Evolutionary conservation across 2,329 filamentous ascomycete genomes (phyloP).

Genomic region (Penicillium sp.): DNA sequence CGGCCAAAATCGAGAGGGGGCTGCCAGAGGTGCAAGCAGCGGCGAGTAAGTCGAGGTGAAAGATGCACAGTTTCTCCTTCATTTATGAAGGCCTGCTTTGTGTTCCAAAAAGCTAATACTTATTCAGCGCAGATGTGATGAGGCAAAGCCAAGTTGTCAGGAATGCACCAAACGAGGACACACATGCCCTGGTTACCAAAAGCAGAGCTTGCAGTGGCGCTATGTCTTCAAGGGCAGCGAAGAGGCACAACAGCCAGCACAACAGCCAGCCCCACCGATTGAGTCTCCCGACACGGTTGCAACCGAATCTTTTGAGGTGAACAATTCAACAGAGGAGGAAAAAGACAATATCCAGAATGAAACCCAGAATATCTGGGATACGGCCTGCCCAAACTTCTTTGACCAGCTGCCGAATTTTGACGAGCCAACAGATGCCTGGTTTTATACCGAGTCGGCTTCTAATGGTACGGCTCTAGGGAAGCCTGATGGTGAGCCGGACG

Average conservation of each 20-base stretch:
- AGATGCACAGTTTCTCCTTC: slow-evolving; percentile 7
- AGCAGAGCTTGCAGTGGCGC: slow-evolving; percentile 22
- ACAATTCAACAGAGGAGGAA: not conserved
- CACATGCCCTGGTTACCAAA: slow-evolving; percentile 21
- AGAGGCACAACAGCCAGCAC: not conserved
- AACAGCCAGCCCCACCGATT: not conserved
- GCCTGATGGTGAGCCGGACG: slow-evolving; percentile 8
- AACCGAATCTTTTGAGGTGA: not conserved
- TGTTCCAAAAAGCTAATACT: not conserved
- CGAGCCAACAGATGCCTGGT: slow-evolving; percentile 4
- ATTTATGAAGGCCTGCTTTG: not conserved
- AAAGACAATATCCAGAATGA: slow-evolving; percentile 2
- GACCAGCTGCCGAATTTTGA: slow-evolving; percentile 18
- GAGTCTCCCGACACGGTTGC: not conserved
- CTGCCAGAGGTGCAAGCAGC: slow-evolving; percentile 24
- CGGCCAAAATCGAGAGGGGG: slow-evolving; percentile 23
- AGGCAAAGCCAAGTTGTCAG: slow-evolving; percentile 23
- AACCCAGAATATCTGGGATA: slow-evolving; percentile 11
- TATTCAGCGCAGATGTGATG: slow-evolving; percentile 23
- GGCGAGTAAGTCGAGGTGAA: slow-evolving; percentile 24
- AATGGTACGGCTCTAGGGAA: slow-evolving; percentile 2
- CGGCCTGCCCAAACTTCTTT: slow-evolving; percentile 12
- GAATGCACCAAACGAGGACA: slow-evolving; percentile 19
- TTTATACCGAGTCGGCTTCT: not conserved
- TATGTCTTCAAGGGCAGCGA: slow-evolving; percentile 17